phyloP scores from a whole-genome alignment of 208 protist genomes.

The Porcisia deanei region DNA sequence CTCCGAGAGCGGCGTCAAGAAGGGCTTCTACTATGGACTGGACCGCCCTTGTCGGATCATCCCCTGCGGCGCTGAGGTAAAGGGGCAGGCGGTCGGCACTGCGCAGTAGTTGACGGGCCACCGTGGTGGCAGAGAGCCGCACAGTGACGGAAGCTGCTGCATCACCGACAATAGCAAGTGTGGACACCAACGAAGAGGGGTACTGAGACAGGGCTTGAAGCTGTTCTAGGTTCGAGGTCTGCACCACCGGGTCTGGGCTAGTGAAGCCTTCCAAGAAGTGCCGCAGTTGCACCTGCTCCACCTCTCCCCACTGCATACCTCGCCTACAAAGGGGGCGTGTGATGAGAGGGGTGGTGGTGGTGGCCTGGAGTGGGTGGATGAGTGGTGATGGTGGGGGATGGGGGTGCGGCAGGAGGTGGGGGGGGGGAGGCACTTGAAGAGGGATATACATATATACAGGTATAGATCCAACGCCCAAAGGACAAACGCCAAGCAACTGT shows the following conservation, averaged over 20 bases:
- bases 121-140: slow-evolving; percentile 23
- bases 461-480: neutral
- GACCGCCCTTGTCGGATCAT: neutral
- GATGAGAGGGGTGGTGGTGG: neutral
- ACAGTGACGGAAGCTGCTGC: slow-evolving; percentile 5
- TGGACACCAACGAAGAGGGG: slow-evolving; percentile 18
- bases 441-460: no score
- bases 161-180: slow-evolving; percentile 31
- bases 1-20: neutral
- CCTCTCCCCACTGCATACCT: slow-evolving; percentile 29
- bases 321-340: slow-evolving; percentile 7
- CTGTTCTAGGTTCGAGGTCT: slow-evolving; percentile 34
- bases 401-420: slow-evolving; percentile 11
- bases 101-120: slow-evolving; percentile 22
- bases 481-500: neutral
- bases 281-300: slow-evolving; percentile 33
- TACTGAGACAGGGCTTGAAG: slow-evolving; percentile 29
- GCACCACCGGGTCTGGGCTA: slow-evolving; percentile 31
- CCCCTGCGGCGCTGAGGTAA: slow-evolving; percentile 5
- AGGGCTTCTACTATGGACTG: slow-evolving; percentile 4
- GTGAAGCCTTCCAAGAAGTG: slow-evolving; percentile 39
- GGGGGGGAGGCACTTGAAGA: neutral
- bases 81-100: slow-evolving; percentile 1
- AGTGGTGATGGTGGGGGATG: neutral
- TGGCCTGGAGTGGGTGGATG: slow-evolving; percentile 1